Conservation (phyloP, 2,329 filamentous ascomycete genomes). For the Fusarium dlaminii region DNA sequence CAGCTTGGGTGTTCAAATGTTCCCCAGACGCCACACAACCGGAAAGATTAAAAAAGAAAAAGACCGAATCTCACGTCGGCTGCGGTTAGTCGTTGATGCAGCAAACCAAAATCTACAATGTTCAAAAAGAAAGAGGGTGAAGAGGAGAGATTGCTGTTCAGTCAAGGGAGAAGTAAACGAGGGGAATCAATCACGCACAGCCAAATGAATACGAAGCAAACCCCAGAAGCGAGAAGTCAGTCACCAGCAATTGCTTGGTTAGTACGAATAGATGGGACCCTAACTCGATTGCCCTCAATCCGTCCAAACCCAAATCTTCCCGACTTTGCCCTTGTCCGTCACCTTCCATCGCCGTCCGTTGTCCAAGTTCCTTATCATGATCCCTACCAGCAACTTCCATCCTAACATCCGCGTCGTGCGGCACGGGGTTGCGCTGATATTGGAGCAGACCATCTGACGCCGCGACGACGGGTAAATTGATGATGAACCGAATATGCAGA, state of each 20-base stretch:
- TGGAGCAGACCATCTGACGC: constrained; percentile 9
- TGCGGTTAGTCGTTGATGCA: constrained; percentile 3
- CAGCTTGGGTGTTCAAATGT: constrained; percentile 6
- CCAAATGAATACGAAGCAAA: constrained; percentile 36
- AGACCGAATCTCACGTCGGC: background rate
- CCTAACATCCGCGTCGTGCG: constrained; percentile 24
- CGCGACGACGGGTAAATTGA: constrained; percentile 5
- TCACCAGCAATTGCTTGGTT: constrained; percentile 19
- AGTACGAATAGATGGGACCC: constrained; percentile 18
- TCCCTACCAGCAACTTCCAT: constrained; percentile 34
- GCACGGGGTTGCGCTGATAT: constrained; percentile 31
- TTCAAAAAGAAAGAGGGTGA: constrained; percentile 19
- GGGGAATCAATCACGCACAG: constrained; percentile 17
- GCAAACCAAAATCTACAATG: constrained; percentile 1
- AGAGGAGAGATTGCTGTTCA: background rate
- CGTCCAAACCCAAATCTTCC: constrained; percentile 16
- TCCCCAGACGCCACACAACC: constrained; percentile 18
- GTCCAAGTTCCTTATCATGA: constrained; percentile 36
- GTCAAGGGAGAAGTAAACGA: constrained; percentile 28
- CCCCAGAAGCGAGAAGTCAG: constrained; percentile 33
- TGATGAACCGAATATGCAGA: constrained; percentile 8
- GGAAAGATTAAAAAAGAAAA: constrained; percentile 7
- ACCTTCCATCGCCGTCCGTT: constrained; percentile 7
- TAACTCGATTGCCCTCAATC: constrained; percentile 23
- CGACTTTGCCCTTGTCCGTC: constrained; percentile 3